These are phyloP conservation scores for Coemansia sp. DNA, from an alignment of 192 early-diverging fungal genomes.

Conservation along the genomic window DNA sequence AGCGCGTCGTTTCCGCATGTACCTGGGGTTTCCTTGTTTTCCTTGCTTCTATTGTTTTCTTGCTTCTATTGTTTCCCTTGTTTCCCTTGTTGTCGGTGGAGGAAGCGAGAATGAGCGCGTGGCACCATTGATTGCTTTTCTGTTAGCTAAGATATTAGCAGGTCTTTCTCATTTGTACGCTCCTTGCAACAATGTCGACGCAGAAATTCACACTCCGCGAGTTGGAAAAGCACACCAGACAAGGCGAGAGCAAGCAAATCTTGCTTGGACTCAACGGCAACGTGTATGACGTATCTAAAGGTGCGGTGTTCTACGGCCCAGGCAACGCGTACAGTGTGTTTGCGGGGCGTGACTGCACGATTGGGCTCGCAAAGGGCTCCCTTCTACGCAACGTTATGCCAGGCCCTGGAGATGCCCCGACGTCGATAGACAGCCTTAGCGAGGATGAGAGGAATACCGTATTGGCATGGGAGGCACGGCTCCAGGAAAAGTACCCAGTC, in stretches of 20 bases:
- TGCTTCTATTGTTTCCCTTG: too few species aligned
- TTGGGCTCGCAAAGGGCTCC: constrained; percentile 83
- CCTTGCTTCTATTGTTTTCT: too few species aligned
- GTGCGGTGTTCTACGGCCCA: constrained; percentile 85
- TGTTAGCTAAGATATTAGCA: too few species aligned
- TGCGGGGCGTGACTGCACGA: constrained; percentile 88
- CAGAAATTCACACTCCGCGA: constrained; percentile 22
- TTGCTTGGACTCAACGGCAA: constrained; percentile 78
- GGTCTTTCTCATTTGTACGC: neutral
- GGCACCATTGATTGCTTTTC: too few species aligned
- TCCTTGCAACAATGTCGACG: neutral
- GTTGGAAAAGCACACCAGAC: constrained; percentile 18
- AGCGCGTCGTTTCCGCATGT: too few species aligned
- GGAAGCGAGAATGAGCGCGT: too few species aligned
- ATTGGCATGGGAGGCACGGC: constrained; percentile 72
- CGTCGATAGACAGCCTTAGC: constrained; percentile 72
- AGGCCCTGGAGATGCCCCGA: constrained; percentile 57
- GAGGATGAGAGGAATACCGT: constrained; percentile 67
- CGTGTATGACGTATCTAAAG: constrained; percentile 84
- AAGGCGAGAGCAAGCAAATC: constrained; percentile 49
- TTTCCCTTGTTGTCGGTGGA: too few species aligned
- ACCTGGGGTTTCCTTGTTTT: too few species aligned
- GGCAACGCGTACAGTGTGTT: constrained; percentile 83
- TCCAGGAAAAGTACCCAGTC: constrained; percentile 71
- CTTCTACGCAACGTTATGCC: constrained; percentile 73